These are phyloP conservation scores for Wickerhamomyces subpelliculosus DNA, from an alignment of 805 yeast genomes.

Conservation along the genomic window DNA sequence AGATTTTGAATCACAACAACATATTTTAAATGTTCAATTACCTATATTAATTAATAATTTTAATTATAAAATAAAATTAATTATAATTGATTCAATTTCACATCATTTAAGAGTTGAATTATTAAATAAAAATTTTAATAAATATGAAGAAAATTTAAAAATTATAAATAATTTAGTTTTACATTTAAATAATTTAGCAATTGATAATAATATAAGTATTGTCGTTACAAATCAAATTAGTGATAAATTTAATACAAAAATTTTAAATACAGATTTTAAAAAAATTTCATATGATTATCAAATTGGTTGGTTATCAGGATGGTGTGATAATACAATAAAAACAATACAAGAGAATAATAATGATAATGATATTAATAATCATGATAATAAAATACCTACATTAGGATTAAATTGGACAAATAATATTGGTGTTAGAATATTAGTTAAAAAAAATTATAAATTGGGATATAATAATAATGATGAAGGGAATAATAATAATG, in stretches of 20 bases:
- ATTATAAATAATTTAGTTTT: conserved; percentile 38
- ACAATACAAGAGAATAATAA: conserved; percentile 20
- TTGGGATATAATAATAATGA: conserved; percentile 11
- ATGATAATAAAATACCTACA: conserved; percentile 35
- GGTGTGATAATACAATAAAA: conserved; percentile 44
- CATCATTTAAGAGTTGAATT: conserved; percentile 71
- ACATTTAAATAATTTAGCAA: conserved; percentile 43
- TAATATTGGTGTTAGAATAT: conserved; percentile 41
- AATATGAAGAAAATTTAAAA: conserved; percentile 32
- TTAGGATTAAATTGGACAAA: conserved; percentile 52
- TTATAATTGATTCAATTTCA: conserved; percentile 76
- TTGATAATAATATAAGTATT: conserved; percentile 44
- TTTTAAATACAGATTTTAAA: conserved; percentile 16
- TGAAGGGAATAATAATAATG: conserved; percentile 5
- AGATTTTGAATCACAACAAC: conserved; percentile 69
- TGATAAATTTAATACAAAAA: conserved; percentile 37
- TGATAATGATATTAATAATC: conserved; percentile 1
- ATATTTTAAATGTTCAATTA: conserved; percentile 60
- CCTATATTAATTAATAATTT: conserved; percentile 44
- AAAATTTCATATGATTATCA: conserved; percentile 51
- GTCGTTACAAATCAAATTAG: conserved; percentile 78
- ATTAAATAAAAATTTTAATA: conserved; percentile 27
- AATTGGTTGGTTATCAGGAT: conserved; percentile 66
- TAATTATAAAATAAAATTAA: conserved; percentile 36
- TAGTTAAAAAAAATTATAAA: conserved; percentile 35